Evolutionary conservation across 176 grass and related monocot genomes (phyloP).

Genomic region (Carex cristatella): DNA sequence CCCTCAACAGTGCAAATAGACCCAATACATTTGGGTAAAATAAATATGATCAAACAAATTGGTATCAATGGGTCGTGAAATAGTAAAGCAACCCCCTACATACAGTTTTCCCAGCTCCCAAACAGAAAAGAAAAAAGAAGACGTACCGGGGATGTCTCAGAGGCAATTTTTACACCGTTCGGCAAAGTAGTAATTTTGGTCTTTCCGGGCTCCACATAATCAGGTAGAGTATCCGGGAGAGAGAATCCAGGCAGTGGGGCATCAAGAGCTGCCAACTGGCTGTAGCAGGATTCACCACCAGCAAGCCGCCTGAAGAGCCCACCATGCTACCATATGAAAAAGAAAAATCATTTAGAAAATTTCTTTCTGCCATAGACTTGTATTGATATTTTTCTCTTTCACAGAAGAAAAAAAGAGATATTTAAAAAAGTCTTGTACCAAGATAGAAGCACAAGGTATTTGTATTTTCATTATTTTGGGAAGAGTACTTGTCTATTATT

Average conservation of each 20-base stretch:
- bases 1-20: background rate
- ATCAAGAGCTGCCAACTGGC: constrained; percentile 59
- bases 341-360: constrained; percentile 17
- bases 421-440: background rate
- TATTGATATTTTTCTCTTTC: background rate
- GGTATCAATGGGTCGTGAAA: background rate
- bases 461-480: background rate
- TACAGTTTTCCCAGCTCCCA: background rate
- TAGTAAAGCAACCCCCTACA: background rate
- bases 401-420: background rate
- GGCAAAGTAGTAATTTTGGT: constrained; percentile 69
- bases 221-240: constrained; percentile 57
- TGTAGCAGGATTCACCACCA: constrained; percentile 52
- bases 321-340: constrained; percentile 37
- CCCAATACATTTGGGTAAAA: background rate
- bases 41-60: background rate
- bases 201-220: constrained; percentile 52
- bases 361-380: background rate
- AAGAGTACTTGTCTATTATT: background rate
- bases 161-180: constrained; percentile 83
- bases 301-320: constrained; percentile 65
- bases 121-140: background rate
- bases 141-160: constrained; percentile 71
- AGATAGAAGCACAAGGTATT: background rate
- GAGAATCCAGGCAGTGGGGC: constrained; percentile 57